Conservation (phyloP, 805 yeast species). For the Nakazawaea peltata region DNA sequence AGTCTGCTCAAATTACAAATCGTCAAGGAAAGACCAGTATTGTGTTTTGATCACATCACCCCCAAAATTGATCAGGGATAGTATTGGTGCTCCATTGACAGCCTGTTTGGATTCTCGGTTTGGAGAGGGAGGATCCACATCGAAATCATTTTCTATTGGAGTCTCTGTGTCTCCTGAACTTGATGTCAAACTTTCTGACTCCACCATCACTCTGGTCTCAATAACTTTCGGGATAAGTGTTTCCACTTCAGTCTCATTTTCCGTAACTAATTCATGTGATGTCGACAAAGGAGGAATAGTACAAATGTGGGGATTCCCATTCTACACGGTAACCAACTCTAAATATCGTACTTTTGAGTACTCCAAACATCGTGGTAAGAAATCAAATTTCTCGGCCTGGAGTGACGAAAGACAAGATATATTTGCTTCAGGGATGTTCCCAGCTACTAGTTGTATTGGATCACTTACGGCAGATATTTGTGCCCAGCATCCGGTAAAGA, state of each 20-base stretch:
- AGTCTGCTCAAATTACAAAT: neutral
- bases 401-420: conserved; percentile 3
- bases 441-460: conserved; percentile 9
- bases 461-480: conserved; percentile 4
- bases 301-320: conserved; percentile 10
- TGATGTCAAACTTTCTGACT: neutral
- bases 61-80: neutral
- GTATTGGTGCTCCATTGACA: conserved; percentile 7
- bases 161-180: conserved; percentile 1
- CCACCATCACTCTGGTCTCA: conserved; percentile 1
- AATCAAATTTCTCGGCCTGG: conserved; percentile 4
- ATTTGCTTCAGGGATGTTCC: conserved; percentile 1
- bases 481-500: conserved; percentile 5
- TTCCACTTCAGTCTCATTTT: neutral
- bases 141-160: conserved; percentile 3
- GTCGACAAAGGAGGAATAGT: conserved; percentile 9
- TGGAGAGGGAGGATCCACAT: conserved; percentile 10
- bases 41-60: neutral
- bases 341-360: conserved; percentile 2
- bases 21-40: conserved; percentile 3
- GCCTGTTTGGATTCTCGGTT: conserved; percentile 6
- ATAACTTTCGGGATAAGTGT: conserved; percentile 3
- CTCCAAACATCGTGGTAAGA: neutral
- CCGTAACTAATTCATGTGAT: conserved; percentile 5
- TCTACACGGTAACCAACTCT: conserved; percentile 1